phyloP scores from a whole-genome alignment of 371 early-diverging fungal species.

The Entomophthora muscae region DNA sequence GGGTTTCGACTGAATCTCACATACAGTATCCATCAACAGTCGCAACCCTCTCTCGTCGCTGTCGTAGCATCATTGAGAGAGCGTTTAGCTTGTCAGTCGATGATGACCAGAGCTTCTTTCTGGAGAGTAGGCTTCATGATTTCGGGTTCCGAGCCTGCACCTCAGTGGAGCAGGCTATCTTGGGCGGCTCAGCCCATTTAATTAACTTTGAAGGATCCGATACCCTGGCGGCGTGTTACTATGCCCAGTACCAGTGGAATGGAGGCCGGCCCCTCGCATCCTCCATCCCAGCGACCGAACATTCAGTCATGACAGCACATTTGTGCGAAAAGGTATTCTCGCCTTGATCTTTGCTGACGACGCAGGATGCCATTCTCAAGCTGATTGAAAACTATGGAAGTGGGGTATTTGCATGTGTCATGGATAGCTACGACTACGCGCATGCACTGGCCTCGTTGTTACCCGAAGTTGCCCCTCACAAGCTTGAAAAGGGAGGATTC shows the following conservation, averaged over 20 bases:
- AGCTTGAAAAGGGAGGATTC: constrained; percentile 43
- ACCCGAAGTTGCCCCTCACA: constrained; percentile 33
- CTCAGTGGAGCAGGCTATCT: constrained; percentile 59
- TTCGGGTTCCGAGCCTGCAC: constrained; percentile 82
- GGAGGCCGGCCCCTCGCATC: constrained; percentile 42
- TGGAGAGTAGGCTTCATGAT: constrained; percentile 54
- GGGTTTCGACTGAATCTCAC: no score
- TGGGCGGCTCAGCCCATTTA: constrained; percentile 62
- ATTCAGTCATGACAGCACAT: constrained; percentile 69
- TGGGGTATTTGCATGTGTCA: constrained; percentile 60
- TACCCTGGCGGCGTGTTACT: constrained; percentile 53
- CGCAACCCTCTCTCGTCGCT: constrained; percentile 53
- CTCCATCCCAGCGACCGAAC: constrained; percentile 75
- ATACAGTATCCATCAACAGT: constrained; percentile 66
- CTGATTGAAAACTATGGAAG: constrained; percentile 42
- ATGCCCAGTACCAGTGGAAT: constrained; percentile 54
- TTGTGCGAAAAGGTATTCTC: constrained; percentile 36
- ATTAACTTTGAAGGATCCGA: constrained; percentile 64
- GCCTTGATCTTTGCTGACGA: neutral
- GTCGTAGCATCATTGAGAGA: constrained; percentile 29
- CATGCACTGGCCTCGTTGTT: constrained; percentile 44
- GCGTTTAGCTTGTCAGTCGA: constrained; percentile 43
- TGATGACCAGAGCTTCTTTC: constrained; percentile 18
- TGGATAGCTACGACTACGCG: constrained; percentile 56
- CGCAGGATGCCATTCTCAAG: constrained; percentile 32